These are phyloP conservation scores for Paecilomyces sp. DNA, from an alignment of 2,329 filamentous ascomycete species.

Conservation along the genomic window DNA sequence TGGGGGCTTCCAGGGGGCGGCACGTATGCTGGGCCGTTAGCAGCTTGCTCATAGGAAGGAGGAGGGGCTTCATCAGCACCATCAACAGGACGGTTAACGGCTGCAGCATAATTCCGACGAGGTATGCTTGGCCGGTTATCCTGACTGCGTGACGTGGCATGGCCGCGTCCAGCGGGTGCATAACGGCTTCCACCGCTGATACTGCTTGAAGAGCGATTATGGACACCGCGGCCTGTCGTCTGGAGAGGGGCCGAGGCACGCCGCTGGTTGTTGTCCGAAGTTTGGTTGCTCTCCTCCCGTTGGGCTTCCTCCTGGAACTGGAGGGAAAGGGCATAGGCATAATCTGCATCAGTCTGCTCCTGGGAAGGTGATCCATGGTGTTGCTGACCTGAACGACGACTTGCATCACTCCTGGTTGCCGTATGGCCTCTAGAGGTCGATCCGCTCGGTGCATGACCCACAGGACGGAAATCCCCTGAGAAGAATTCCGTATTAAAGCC, in stretches of 20 bases:
- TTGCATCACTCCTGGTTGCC: constrained; percentile 17
- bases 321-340: constrained; percentile 82
- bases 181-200: constrained; percentile 8
- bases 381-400: constrained; percentile 6
- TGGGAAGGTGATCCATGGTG: constrained; percentile 34
- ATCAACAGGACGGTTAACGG: constrained; percentile 20
- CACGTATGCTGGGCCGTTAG: constrained; percentile 49
- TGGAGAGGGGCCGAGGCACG: constrained; percentile 13
- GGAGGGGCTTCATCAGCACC: constrained; percentile 50
- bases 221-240: constrained; percentile 3
- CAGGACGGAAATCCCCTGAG: constrained; percentile 80
- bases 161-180: constrained; percentile 9
- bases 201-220: constrained; percentile 14
- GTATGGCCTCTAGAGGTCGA: constrained; percentile 21
- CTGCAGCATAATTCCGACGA: background rate
- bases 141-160: constrained; percentile 13
- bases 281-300: constrained; percentile 48
- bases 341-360: constrained; percentile 62
- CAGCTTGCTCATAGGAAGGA: constrained; percentile 60
- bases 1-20: constrained; percentile 38
- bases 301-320: constrained; percentile 93
- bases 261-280: constrained; percentile 33
- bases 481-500: constrained; percentile 77
- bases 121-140: constrained; percentile 1
- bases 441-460: constrained; percentile 52